Conservation (phyloP, 2,329 filamentous ascomycete genomes). For the Fusarium sp. region DNA sequence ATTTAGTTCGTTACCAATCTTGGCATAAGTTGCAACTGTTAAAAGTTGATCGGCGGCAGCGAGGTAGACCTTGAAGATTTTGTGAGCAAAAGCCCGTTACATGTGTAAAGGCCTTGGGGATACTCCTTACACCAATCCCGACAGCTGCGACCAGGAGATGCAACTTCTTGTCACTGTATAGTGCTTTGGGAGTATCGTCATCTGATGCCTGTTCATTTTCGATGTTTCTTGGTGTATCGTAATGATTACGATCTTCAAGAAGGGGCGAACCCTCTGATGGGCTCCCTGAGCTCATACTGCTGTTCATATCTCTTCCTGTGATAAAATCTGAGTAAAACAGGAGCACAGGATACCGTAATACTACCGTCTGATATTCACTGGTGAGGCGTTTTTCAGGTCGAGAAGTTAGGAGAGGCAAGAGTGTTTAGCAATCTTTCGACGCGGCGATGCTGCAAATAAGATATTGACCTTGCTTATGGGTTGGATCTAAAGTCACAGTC, state of each 20-base stretch:
- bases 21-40: slow-evolving; percentile 80
- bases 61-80: slow-evolving; percentile 68
- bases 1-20: slow-evolving; percentile 79
- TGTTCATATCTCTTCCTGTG: slow-evolving; percentile 20
- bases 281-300: background rate
- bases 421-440: background rate
- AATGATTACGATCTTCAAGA: slow-evolving; percentile 23
- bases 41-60: slow-evolving; percentile 81
- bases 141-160: slow-evolving; percentile 51
- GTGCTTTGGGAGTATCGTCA: background rate
- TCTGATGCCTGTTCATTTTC: slow-evolving; percentile 19
- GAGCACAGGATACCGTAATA: background rate
- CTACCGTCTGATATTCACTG: background rate
- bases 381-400: too few species aligned
- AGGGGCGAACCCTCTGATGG: slow-evolving; percentile 44
- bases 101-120: background rate
- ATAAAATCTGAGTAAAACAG: background rate
- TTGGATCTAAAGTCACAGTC: slow-evolving; percentile 7
- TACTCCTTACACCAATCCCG: slow-evolving; percentile 48
- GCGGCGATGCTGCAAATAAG: background rate
- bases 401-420: background rate
- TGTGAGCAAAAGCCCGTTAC: background rate
- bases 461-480: slow-evolving; percentile 2
- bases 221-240: slow-evolving; percentile 1
- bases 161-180: slow-evolving; percentile 47